These are phyloP conservation scores for Ophiosphaerella herpotricha DNA, from an alignment of 2,329 filamentous ascomycete genomes.

Conservation along the genomic window DNA sequence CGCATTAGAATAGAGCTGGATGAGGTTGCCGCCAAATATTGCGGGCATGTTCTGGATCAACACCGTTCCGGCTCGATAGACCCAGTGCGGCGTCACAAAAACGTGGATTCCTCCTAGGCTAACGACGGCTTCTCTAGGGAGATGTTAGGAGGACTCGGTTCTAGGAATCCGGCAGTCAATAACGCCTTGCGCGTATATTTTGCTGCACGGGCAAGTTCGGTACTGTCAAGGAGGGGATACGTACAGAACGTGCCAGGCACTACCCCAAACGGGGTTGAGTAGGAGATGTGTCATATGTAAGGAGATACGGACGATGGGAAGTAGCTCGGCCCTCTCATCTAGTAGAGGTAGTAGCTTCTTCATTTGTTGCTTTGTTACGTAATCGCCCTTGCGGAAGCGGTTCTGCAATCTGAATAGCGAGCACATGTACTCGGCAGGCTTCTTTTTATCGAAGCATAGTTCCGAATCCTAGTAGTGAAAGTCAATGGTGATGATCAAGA, in stretches of 20 bases:
- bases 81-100: slow-evolving; percentile 43
- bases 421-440: slow-evolving; percentile 40
- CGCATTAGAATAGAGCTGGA: slow-evolving; percentile 43
- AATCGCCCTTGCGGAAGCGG: slow-evolving; percentile 41
- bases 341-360: slow-evolving; percentile 31
- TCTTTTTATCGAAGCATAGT: slow-evolving; percentile 30
- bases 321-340: slow-evolving; percentile 29
- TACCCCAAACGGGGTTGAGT: slow-evolving; percentile 39
- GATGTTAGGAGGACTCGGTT: not conserved
- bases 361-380: slow-evolving; percentile 19
- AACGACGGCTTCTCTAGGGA: slow-evolving; percentile 38
- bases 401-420: slow-evolving; percentile 43
- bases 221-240: not conserved
- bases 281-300: slow-evolving; percentile 41
- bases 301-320: slow-evolving; percentile 33
- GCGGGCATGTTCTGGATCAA: slow-evolving; percentile 39
- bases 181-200: too few species aligned
- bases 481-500: slow-evolving; percentile 8
- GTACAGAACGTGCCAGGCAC: slow-evolving; percentile 32
- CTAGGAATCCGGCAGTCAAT: too few species aligned
- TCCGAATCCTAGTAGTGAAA: slow-evolving; percentile 29
- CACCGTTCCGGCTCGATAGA: slow-evolving; percentile 39
- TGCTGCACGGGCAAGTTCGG: not conserved
- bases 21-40: slow-evolving; percentile 36
- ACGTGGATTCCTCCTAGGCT: slow-evolving; percentile 36